Evolutionary conservation across 2,329 filamentous ascomycete species (phyloP), one percentile per base, ranked within the genome.

Genomic region (Phialemonium atrogriseum): DNA sequence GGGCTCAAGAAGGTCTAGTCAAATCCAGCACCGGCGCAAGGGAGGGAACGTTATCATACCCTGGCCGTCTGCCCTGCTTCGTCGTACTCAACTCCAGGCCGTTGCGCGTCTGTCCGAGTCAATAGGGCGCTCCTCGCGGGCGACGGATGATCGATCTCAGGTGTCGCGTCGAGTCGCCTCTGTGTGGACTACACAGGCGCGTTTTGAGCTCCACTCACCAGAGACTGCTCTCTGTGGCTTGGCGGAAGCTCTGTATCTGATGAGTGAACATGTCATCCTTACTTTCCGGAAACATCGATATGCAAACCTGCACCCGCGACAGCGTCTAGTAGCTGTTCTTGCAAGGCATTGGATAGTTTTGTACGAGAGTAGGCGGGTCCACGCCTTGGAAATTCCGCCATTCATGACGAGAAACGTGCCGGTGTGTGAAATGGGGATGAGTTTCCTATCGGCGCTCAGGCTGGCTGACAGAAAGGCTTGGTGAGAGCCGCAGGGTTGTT

Each of bases 401-500:
- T 23, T 29, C 30, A 33, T 36, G 22, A 17, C 24, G 18, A 18
- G 18, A 17, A 33, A 26, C 16, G 21, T 18, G 17, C 34, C 19
- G 29, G n/a, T 22, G 24, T 17, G 34, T 35, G 24, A 7, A 33
- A 24, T 20, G 33, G 17, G 22, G 34, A 33, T 29, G 23, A 25
- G 19, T 23, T 33, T 36, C 25, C 27, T 35, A 32, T 35, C 20
- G 15, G 33, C 5, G 20, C 5, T 24, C 28, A 31, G 33, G 26
- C 33, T 22, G 27, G 33, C 33, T 27, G 33, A 30, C 12, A 24
- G 19, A 24, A 30, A 15, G 33, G 33, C 26, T 27, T 35, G 22
- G 17, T 35, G 32, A 31, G 32, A 35, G 27, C 32, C 32, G 26
- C 26, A 31, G 26, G 27, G 33, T 35, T 21, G 27, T 34, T n/a